A percentile compares a stretch with the other conserved stretches of the same genome.
These are phyloP conservation scores for Papilionanthe hybrid DNA, from an alignment of 116 monocot species.

Conservation along the genomic window DNA sequence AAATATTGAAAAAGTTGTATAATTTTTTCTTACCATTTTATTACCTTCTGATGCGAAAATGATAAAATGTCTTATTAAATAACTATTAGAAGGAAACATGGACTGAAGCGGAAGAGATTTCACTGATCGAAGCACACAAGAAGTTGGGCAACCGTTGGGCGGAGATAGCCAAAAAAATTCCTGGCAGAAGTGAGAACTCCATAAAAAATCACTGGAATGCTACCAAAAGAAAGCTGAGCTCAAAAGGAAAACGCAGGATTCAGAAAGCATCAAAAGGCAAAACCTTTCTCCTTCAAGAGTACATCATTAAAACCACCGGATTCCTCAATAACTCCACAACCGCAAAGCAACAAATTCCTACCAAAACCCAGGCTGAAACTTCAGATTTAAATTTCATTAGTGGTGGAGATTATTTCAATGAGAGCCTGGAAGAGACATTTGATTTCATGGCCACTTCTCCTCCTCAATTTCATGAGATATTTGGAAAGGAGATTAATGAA, in stretches of 20 bases:
- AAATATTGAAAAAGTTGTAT: too few relatives aligned
- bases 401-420: background rate
- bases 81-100: slow-evolving; percentile 34
- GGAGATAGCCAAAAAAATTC: slow-evolving; percentile 29
- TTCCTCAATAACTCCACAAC: background rate
- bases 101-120: slow-evolving; percentile 44
- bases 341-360: background rate
- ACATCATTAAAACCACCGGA: slow-evolving; percentile 21
- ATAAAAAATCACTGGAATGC: slow-evolving; percentile 60
- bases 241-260: slow-evolving; percentile 22
- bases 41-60: background rate
- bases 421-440: background rate
- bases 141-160: slow-evolving; percentile 44
- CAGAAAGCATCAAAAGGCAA: slow-evolving; percentile 5
- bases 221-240: slow-evolving; percentile 31
- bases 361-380: background rate
- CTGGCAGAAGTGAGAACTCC: slow-evolving; percentile 37
- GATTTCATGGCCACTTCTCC: slow-evolving; percentile 9
- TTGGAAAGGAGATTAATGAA: background rate
- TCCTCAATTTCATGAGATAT: background rate
- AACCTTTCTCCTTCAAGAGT: slow-evolving; percentile 25
- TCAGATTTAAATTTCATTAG: background rate
- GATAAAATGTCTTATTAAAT: background rate
- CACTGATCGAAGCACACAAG: slow-evolving; percentile 31
- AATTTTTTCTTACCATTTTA: background rate